Evolutionary conservation across 352 stramenopile genomes (phyloP), one percentile per base, ranked within the genome.

Genomic region (Globisporangium mamillatum): DNA sequence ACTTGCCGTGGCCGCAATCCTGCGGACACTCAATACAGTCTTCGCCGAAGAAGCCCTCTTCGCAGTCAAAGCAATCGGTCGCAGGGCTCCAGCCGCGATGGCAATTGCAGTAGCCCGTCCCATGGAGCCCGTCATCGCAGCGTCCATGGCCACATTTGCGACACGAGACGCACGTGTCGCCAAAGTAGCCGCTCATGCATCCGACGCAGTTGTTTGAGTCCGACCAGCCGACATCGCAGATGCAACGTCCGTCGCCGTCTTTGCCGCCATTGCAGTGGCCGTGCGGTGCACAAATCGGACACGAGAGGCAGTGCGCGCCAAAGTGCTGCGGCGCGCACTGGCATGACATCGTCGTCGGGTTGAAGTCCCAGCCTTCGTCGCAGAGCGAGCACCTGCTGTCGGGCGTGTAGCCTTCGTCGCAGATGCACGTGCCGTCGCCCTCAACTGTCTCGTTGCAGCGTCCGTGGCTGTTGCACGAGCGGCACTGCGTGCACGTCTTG

Each of bases 121-220:
- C 89, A 16, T 78, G 77, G 27, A 95, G 70, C 0, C 86, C 88
- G 64, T 97, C 89, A 54, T 95, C 86, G 64, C 89, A 97, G 16
- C 84, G 75, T 4, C 88, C 88, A 79, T 89, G 71, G 16, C 88
- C 89, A 57, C 89, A 97, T 25, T 90, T 88, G 9, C 86, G 85
- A 66, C 89, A 97, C 9, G 75, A 8, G 2, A 84, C 66, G 62
- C 89, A 97, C 36, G 78, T 86, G 56, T 88, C 75, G 8, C 89
- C 76, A 62, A 81, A 97, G 66, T 95, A 97, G 18, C 88, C 84
- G 41, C 73, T 77, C 85, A 94, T 94, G 63, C 89, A 97, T 8
- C 88, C 86, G 50, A 95, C 89, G 63, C 89, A 97, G 59, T 94
- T 94, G 74, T 93, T 94, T 14, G 88, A 97, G 63, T 93, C 81